Base-by-base conservation (phyloP, 371 early-diverging fungal genomes). In the Circinella umbellata region DNA sequence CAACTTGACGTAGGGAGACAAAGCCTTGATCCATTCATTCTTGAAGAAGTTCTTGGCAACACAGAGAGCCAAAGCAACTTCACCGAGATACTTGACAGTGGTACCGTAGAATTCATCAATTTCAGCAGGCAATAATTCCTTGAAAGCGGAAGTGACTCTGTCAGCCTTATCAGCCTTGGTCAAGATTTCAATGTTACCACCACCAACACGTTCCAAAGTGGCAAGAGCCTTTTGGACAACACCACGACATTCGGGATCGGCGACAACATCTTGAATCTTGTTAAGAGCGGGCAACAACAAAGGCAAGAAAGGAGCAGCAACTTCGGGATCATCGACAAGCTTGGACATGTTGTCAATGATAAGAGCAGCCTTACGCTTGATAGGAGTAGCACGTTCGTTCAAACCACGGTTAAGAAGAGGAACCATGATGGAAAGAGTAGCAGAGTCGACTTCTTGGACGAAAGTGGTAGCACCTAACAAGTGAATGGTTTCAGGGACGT, bases 341-440 rank as follows among this genome's bases (percentile, higher is more conserved):
- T 93, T 93, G 76, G 89, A 93, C 89, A 94, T 89, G 80, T 94
- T 94, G 77, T 92, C 91, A 61, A 94, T 91, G 69, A 94, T 93
- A 74, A 93, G 89, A 68, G 93, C 90, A 69, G 92, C 82, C 80
- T 92, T 91, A 84, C 94, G 94, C 75, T 91, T 85, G 73, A 90
- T 87, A 69, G 89, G 73, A 51, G 88, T 88, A 49, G 78, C 75
- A 63, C 89, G 81, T 69, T 89, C 90, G 27, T 81, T 75, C 63
- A 94, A 82, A 88, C 93, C 93, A 84, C 93, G 91, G 68, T 79
- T 78, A 63, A 94, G 80, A n/a, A 93, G 84, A 57, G 94, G 94
- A 68, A 87, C 86, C 90, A 94, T 91, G 78, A 94, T 90, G 77
- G 93, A 90, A 18, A 94, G 87, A 34, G 94, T 90, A 54, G 92